Percentiles rank a stretch among this genome's conserved stretches.
phyloP scores from a whole-genome alignment of 2,329 filamentous ascomycete species.

The Colletotrichum tropicale region DNA sequence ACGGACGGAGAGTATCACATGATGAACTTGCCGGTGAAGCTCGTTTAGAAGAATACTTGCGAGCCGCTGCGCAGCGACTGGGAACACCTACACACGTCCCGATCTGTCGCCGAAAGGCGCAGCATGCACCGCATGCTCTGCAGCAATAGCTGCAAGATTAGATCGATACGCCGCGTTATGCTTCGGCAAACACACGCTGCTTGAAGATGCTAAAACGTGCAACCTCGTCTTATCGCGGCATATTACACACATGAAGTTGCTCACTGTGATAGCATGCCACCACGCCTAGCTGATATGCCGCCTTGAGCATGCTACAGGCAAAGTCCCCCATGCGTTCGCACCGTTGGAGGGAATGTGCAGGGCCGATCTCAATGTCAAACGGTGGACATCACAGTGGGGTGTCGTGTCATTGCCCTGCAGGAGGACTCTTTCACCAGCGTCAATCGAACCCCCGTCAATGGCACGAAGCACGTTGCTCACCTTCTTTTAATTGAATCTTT shows the following conservation, averaged over 20 bases:
- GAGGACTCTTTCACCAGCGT: not conserved
- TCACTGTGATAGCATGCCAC: not conserved
- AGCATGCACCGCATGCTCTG: not conserved
- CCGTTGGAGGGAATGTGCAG: not conserved
- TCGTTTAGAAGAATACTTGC: not conserved
- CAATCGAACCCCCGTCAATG: not conserved
- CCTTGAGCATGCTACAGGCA: not conserved
- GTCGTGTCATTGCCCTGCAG: not conserved
- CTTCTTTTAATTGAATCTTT: not conserved
- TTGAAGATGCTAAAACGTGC: not conserved
- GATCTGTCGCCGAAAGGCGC: not conserved
- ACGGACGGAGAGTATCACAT: not conserved
- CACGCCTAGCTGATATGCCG: not conserved
- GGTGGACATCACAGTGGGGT: conserved; percentile 7
- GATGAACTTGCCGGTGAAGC: not conserved
- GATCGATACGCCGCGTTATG: not conserved
- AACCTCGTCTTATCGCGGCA: not conserved
- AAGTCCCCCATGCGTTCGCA: not conserved
- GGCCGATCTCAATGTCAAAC: conserved; percentile 12
- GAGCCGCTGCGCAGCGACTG: not conserved
- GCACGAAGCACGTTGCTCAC: not conserved
- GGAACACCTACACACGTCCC: not conserved
- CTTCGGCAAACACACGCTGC: not conserved
- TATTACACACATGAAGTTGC: not conserved
- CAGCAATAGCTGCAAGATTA: not conserved